Percentiles rank a stretch among this genome's conserved stretches.
Evolutionary conservation across 768 basidiomycete genomes (phyloP).

Genomic region (Galerina marginata): DNA sequence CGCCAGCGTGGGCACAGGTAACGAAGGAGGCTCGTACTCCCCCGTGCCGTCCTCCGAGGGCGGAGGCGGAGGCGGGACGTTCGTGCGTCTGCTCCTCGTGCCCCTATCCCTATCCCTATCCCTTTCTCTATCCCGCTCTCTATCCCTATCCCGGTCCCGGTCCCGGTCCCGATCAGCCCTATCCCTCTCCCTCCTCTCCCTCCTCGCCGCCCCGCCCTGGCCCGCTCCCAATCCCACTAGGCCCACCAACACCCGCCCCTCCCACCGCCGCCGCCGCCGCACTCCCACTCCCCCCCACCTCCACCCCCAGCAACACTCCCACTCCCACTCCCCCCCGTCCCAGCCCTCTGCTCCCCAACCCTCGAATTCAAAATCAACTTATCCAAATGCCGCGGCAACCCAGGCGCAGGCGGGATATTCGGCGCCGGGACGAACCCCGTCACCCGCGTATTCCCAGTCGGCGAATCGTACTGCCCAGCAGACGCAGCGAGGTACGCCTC

Average conservation of each 20-base stretch:
- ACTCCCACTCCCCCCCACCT: constrained; percentile 28
- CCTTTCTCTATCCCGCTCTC: constrained; percentile 16
- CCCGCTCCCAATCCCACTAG: constrained; percentile 29
- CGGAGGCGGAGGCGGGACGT: constrained; percentile 33
- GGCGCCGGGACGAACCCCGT: constrained; percentile 64
- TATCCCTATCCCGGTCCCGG: constrained; percentile 25
- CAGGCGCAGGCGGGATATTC: constrained; percentile 86
- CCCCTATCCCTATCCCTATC: constrained; percentile 36
- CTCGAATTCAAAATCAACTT: constrained; percentile 86
- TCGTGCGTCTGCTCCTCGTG: constrained; percentile 26
- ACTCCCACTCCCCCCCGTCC: constrained; percentile 26
- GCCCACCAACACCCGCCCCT: constrained; percentile 20
- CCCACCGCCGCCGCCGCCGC: constrained; percentile 9
- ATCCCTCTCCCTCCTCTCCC: constrained; percentile 35
- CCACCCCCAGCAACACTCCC: constrained; percentile 22
- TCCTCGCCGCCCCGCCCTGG: constrained; percentile 27
- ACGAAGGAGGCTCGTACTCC: constrained; percentile 1
- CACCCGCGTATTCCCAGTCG: constrained; percentile 27
- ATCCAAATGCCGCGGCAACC: constrained; percentile 89
- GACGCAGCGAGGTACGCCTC: constrained; percentile 71
- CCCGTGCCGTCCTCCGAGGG: constrained; percentile 32
- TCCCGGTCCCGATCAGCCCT: constrained; percentile 34
- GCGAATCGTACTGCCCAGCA: constrained; percentile 37
- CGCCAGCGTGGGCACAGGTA: neutral
- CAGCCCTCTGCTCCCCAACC: constrained; percentile 32